Percentiles rank a stretch among this genome's conserved stretches.
Evolutionary conservation across 2,329 filamentous ascomycete genomes (phyloP).

Genomic region (Cladobotryum protrusum): DNA sequence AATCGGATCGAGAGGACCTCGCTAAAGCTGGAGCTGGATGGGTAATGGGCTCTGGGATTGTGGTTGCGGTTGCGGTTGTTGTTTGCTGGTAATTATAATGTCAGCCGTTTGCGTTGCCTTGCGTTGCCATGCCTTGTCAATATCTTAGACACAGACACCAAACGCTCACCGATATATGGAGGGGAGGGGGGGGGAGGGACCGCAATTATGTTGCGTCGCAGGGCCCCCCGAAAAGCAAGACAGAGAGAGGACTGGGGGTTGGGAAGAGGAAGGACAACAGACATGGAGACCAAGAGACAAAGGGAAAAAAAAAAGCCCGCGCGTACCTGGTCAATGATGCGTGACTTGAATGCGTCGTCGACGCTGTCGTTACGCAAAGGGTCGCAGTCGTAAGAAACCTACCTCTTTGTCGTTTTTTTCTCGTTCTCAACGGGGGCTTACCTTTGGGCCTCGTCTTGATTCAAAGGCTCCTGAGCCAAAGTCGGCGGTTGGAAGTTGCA

Average conservation of each 20-base stretch:
- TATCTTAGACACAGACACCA: conserved; percentile 1
- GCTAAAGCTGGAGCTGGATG: neutral
- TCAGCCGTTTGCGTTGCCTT: neutral
- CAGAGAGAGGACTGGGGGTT: neutral
- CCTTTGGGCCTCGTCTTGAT: conserved; percentile 9
- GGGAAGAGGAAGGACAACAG: neutral
- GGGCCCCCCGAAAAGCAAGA: neutral
- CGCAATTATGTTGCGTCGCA: neutral
- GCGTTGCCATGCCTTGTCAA: neutral
- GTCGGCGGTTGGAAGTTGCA: conserved; percentile 12
- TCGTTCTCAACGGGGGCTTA: conserved; percentile 2
- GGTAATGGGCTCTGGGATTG: neutral
- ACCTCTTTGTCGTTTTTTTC: too few relatives aligned
- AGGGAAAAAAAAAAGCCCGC: neutral
- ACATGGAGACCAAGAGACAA: neutral
- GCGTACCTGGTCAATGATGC: neutral
- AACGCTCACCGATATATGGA: conserved; percentile 11
- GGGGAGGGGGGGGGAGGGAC: neutral
- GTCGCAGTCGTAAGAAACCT: neutral
- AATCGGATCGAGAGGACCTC: neutral
- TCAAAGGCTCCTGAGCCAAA: conserved; percentile 10
- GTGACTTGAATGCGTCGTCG: too few relatives aligned
- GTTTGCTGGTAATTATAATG: neutral
- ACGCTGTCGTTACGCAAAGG: too few relatives aligned
- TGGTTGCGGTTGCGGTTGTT: neutral